Conservation (phyloP, 305 asterid genomes). For the Rubia occidens region DNA sequence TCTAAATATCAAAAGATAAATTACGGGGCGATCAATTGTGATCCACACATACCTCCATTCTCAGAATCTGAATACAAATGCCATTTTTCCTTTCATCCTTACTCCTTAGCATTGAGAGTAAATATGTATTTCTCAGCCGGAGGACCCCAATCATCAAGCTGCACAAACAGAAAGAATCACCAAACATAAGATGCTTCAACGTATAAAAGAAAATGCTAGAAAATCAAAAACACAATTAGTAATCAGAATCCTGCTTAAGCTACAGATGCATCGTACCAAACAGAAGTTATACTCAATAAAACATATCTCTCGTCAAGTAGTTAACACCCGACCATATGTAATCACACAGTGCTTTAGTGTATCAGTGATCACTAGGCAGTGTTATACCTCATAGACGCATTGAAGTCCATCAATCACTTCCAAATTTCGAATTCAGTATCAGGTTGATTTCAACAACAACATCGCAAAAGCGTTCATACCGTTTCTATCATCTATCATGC, state of each 20-base stretch:
- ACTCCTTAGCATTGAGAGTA: slow-evolving; percentile 38
- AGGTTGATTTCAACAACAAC: not conserved
- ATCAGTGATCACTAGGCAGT: not conserved
- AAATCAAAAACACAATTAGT: not conserved
- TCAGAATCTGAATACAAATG: slow-evolving; percentile 94
- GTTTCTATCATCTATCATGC: not conserved
- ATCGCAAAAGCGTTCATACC: not conserved
- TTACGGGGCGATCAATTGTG: not conserved
- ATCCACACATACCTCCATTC: slow-evolving; percentile 57
- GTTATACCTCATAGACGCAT: not conserved
- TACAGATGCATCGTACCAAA: not conserved
- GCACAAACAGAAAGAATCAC: slow-evolving; percentile 25
- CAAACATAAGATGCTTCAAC: not conserved
- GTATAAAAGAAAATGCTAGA: not conserved
- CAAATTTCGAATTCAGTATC: not conserved
- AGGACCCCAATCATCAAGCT: slow-evolving; percentile 82
- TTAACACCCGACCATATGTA: not conserved
- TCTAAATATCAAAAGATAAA: not conserved
- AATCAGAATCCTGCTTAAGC: not conserved
- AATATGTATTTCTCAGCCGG: slow-evolving; percentile 71
- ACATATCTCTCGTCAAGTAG: not conserved
- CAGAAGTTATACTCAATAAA: not conserved
- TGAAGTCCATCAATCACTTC: not conserved
- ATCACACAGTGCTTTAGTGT: not conserved
- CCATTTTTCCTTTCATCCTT: slow-evolving; percentile 81